These are phyloP conservation scores for Trametes sanguinea DNA, from an alignment of 768 basidiomycete species.

Conservation along the genomic window DNA sequence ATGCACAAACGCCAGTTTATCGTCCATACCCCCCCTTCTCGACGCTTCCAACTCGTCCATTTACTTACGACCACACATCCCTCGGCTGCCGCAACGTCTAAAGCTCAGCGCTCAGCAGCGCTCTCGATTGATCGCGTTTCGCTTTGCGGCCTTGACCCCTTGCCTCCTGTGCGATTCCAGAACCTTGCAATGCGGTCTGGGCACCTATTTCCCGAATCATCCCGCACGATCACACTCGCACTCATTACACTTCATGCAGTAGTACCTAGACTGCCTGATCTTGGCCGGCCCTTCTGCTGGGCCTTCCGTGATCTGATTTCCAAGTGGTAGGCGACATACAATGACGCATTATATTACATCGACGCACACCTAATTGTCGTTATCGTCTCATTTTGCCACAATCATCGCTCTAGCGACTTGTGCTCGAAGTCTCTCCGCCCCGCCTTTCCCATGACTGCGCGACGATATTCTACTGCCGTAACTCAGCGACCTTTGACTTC, in stretches of 20 bases:
- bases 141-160: not conserved
- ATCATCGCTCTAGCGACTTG: not conserved
- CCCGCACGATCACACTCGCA: too few species aligned
- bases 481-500: slow-evolving; percentile 4
- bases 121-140: not conserved
- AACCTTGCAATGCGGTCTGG: not conserved
- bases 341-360: slow-evolving; percentile 2
- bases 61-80: not conserved
- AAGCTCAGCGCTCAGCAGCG: too few species aligned
- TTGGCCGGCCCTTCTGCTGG: not conserved
- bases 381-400: not conserved
- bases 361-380: not conserved
- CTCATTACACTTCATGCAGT: too few species aligned
- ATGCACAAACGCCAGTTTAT: not conserved
- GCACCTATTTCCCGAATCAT: not conserved
- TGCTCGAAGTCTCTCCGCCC: not conserved
- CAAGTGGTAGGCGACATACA: too few species aligned
- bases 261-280: not conserved
- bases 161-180: not conserved
- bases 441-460: not conserved
- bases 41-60: not conserved
- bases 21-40: not conserved
- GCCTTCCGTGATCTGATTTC: not conserved
- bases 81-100: not conserved
- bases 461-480: not conserved